Evolutionary conservation across 2,329 filamentous ascomycete genomes (phyloP), one percentile per base, ranked within the genome.

Genomic region (Talaromyces islandicus): DNA sequence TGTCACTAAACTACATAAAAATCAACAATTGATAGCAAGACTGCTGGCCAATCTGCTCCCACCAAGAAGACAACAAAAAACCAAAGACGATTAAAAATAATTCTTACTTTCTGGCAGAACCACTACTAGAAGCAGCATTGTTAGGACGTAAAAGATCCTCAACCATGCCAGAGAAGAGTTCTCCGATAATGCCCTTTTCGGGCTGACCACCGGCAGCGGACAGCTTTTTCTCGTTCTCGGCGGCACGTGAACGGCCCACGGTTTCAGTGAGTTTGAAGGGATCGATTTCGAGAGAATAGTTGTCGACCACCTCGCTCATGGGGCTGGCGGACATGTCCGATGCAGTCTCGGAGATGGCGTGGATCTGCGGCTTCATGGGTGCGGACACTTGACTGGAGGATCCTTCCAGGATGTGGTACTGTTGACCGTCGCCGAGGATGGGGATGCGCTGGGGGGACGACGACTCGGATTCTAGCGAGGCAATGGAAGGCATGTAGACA

Each of bases 241-340:
- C 72, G 24, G 71, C 64, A 41, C 71, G 75, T 62, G 69, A 75
- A 63, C 70, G 74, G 54, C 67, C 72, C 21, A 83, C 78, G 12
- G 75, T 71, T 62, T 83, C 80, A 24, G 83, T 82, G 69, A 86
- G 74, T 48, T 80, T 79, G 68, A 83, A 81, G 43, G 82, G 82
- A 66, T 85, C 81, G 56, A 86, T 80, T 38, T 84, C 80, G 51
- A 83, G 72, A 12, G 80, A 73, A 69, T 81, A 77, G 62, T 82
- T 83, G 67, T 87, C 85, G 21, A 80, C 77, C 19, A 84, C 78
- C 63, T 87, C 85, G 58, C 78, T 79, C 77, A 87, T 80, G 55
- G 84, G 79, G 63, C 81, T 80, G 60, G 81, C 78, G 58, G 76
- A 71, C 66, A 80, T 75, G 62, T 82, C 71, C 38, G 69, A 66